These are phyloP conservation scores for Solanum clarkiae DNA, from an alignment of 257 asterid species.

Conservation along the genomic window DNA sequence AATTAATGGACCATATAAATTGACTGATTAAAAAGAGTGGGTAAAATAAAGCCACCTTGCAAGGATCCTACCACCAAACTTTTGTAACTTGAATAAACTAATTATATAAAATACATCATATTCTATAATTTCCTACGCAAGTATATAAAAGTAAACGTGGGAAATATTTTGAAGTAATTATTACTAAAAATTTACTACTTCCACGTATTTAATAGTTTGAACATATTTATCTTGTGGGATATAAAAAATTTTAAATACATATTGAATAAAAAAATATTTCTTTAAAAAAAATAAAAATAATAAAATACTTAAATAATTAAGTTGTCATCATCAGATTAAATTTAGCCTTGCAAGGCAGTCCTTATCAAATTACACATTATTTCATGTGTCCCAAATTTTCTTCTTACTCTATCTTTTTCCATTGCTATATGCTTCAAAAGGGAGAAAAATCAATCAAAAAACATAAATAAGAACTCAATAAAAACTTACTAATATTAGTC, in stretches of 20 bases:
- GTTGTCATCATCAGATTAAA: neutral
- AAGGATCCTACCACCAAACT: neutral
- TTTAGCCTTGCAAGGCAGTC: too few relatives aligned
- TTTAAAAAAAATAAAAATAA: too few relatives aligned
- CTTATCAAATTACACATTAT: too few relatives aligned
- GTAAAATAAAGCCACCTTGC: neutral
- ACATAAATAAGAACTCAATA: neutral
- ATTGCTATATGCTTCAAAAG: neutral
- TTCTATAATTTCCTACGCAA: neutral
- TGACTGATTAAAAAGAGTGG: neutral
- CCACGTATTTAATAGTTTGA: too few relatives aligned
- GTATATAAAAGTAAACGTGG: neutral
- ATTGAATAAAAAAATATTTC: neutral
- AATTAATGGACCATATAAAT: neutral
- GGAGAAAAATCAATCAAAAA: neutral
- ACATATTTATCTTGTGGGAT: neutral
- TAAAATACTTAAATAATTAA: too few relatives aligned
- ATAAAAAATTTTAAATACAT: neutral
- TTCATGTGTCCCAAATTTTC: neutral
- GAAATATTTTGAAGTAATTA: too few relatives aligned
- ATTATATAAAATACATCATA: too few relatives aligned
- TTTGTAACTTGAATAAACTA: too few relatives aligned
- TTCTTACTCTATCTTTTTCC: neutral
- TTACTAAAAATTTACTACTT: too few relatives aligned
- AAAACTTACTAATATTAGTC: neutral